These are phyloP conservation scores for Xylaria sp. DNA, from an alignment of 2,329 filamentous ascomycete genomes.

Conservation along the genomic window DNA sequence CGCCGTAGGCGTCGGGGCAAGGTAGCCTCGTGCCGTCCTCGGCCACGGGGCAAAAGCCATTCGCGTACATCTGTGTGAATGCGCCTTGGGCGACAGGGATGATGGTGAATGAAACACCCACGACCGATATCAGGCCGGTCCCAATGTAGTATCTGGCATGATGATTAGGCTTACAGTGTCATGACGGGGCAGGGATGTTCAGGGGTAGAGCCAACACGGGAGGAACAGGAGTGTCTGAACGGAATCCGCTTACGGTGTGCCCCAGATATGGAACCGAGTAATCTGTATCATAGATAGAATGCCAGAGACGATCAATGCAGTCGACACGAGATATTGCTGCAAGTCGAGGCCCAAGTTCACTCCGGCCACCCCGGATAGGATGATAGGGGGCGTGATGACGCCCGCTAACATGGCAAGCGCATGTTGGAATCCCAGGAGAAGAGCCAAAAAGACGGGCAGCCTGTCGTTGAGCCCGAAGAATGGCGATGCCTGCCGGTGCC, in stretches of 20 bases:
- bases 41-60: constrained; percentile 68
- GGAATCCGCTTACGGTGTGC: constrained; percentile 58
- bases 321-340: constrained; percentile 80
- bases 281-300: constrained; percentile 78
- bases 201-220: background rate
- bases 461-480: constrained; percentile 84
- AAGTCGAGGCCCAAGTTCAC: constrained; percentile 66
- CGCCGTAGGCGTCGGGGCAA: constrained; percentile 78
- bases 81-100: constrained; percentile 76
- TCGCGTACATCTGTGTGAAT: constrained; percentile 77
- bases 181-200: background rate
- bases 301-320: constrained; percentile 78
- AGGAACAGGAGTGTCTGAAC: background rate
- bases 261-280: constrained; percentile 73
- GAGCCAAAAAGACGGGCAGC: constrained; percentile 75
- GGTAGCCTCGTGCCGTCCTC: constrained; percentile 69
- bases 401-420: constrained; percentile 77
- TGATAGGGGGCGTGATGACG: constrained; percentile 79
- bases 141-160: constrained; percentile 70
- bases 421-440: constrained; percentile 81
- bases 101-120: constrained; percentile 78
- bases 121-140: constrained; percentile 80
- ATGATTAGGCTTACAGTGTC: background rate
- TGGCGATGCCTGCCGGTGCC: constrained; percentile 62
- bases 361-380: constrained; percentile 65